Percentiles rank a stretch among this genome's conserved stretches.
Evolutionary conservation across 2,329 filamentous ascomycete species (phyloP).

Genomic region (Penicillium sp.): DNA sequence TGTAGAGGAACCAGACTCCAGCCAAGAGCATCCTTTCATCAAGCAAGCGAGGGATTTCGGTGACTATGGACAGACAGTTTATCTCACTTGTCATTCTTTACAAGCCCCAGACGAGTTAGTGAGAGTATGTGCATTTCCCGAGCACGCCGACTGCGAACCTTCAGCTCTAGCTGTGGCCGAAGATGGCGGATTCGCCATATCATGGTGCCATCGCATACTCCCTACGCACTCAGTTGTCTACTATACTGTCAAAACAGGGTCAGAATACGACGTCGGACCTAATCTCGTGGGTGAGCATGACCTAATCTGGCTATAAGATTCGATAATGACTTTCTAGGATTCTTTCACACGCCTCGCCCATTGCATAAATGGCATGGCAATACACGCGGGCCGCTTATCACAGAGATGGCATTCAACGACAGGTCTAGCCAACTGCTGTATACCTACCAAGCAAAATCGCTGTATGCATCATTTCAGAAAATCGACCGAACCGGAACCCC

Average conservation of each 20-base stretch:
- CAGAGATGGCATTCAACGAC: constrained; percentile 44
- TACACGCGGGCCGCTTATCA: constrained; percentile 30
- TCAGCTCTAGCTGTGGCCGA: constrained; percentile 34
- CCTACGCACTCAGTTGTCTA: constrained; percentile 34
- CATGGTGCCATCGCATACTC: constrained; percentile 38
- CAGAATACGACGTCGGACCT: constrained; percentile 8
- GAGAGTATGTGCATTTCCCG: constrained; percentile 35
- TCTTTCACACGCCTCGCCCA: constrained; percentile 4
- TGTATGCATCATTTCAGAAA: constrained; percentile 43
- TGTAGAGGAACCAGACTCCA: constrained; percentile 25
- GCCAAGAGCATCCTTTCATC: constrained; percentile 38
- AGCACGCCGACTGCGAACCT: constrained; percentile 35
- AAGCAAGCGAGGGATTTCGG: constrained; percentile 35
- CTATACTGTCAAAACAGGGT: constrained; percentile 29
- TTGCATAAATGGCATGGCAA: background rate
- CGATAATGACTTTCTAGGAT: background rate
- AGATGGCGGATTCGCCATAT: constrained; percentile 39
- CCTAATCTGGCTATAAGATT: background rate
- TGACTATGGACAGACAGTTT: constrained; percentile 25
- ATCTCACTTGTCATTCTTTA: constrained; percentile 37
- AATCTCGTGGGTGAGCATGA: constrained; percentile 29
- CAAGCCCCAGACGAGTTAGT: constrained; percentile 19
- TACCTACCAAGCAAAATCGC: constrained; percentile 36
- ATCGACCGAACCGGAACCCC: constrained; percentile 28
- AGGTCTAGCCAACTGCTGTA: constrained; percentile 41